Base-by-base conservation (phyloP, 345 rosid species). In the Populus alba region DNA sequence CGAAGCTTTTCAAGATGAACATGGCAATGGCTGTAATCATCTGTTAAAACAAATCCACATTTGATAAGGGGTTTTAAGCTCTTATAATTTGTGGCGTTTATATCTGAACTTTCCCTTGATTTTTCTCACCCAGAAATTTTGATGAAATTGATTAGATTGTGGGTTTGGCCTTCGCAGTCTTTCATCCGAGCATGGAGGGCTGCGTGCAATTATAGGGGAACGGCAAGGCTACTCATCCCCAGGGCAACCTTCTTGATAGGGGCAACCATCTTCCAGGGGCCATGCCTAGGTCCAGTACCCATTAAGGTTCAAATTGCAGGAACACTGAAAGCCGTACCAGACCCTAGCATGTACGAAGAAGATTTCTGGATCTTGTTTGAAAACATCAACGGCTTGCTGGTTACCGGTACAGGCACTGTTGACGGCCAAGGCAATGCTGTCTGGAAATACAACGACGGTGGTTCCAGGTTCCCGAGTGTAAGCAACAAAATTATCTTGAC, bases 401-500 rank as follows among this genome's bases (percentile, higher is more conserved):
- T 93, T 68, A 84, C 85, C 43, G 97, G 97, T 1, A 78, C 81
- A 10, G 96, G 97, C 65, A 81, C 79, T 16, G 53, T 91, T 10
- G 92, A 93, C 38, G 97, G 96, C 76, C 92, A 88, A 75, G 97
- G 97, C 23, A 31, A 80, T 22, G 38, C 79, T 1, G 85, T 82
- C 51, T 93, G 97, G 97, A 72, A 87, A 37, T 83, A 79, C 80
- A 75, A 71, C 38, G 80, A 80, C 41, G 79, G 82, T 3, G 75
- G 66, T 6, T 45, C 47, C 37, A 66, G 70, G 75, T 83, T 71
- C 70, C 35, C 59, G 17, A 59, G 51, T 10, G 49, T 59, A 82
- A 78, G 82, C 35, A 49, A n/a, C 39, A n/a, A 8, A 61, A 47
- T 20, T 3, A 25, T 7, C 6, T 39, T 29, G 17, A 23, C 31